Conservation (phyloP, 768 basidiomycete genomes). For the Clitopilus passeckerianus region DNA sequence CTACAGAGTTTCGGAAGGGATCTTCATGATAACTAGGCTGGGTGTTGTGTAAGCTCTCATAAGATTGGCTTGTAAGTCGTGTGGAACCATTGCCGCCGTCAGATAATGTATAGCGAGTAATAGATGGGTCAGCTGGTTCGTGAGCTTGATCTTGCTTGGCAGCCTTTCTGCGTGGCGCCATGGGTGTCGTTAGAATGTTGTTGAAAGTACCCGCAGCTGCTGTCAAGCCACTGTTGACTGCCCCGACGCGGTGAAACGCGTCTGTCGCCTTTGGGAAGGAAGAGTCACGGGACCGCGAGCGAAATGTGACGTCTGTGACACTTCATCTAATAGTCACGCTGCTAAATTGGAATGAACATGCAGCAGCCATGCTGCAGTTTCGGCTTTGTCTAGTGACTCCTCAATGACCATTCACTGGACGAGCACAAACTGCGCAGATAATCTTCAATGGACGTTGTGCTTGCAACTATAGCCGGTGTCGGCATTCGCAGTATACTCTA, state of each 20-base stretch:
- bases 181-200: not conserved
- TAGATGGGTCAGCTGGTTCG: constrained; percentile 18
- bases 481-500: constrained; percentile 32
- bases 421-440: constrained; percentile 1
- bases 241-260: not conserved
- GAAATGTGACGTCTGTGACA: not conserved
- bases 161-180: not conserved
- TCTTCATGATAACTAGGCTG: constrained; percentile 9
- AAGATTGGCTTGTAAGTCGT: constrained; percentile 10
- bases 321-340: not conserved
- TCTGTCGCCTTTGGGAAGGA: not conserved
- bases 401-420: constrained; percentile 2
- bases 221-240: not conserved
- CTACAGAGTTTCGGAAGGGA: constrained; percentile 8
- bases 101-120: constrained; percentile 27
- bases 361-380: not conserved
- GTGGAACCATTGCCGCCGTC: not conserved
- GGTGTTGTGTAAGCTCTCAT: constrained; percentile 14
- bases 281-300: not conserved
- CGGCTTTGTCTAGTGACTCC: not conserved
- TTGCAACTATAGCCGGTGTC: constrained; percentile 36
- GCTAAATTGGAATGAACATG: not conserved
- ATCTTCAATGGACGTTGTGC: constrained; percentile 33
- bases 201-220: not conserved
- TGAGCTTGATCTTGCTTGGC: not conserved